Evolutionary conservation across 179 eudicot genomes (phyloP), one percentile per base, ranked within the genome.

Genomic region (Nepenthes alata): DNA sequence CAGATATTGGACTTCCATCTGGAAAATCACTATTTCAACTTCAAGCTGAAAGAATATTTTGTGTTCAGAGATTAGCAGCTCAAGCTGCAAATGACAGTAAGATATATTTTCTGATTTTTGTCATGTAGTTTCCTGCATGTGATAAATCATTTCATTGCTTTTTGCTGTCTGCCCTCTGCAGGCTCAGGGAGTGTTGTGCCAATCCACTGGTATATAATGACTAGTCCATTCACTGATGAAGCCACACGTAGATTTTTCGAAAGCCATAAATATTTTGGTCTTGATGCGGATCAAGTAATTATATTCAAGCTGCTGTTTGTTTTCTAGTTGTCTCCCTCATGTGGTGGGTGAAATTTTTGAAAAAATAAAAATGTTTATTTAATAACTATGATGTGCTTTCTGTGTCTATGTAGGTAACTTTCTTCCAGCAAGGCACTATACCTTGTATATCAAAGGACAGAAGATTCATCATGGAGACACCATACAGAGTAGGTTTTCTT

Each of bases 191-290:
- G 59, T 61, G 41, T 77, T 57, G 72, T 70, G 13, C 94, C 79
- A 39, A 85, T 93, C 63, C 93, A 76, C 75, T 93, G 98, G 98
- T 93, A 93, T 76, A 83, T 93, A 77, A 89, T 93, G 98, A 93
- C 98, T 57, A 93, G 98, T 75, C 95, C 98, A 54, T 89, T 93
- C 71, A 89, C 97, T 11, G 95, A 93, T 64, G 85, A 81, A 62
- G 72, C 88, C 64, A 93, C 90, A 35, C 85, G 85, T 66, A 87
- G 80, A 67, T 93, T 83, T 76, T 87, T 93, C 70, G 93, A 83
- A 75, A 66, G 75, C 47, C 88, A 71, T 62, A 89, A 85, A 63
- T 89, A 81, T 79, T 93, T 93, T 67, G 98, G 97, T 60, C 95
- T 93, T 25, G 95, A 93, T 72, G 73, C 87, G 66, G 90, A 87